Evolutionary conservation across 2,329 filamentous ascomycete genomes (phyloP), one percentile per base, ranked within the genome.

Genomic region (Neoascochyta sp.): DNA sequence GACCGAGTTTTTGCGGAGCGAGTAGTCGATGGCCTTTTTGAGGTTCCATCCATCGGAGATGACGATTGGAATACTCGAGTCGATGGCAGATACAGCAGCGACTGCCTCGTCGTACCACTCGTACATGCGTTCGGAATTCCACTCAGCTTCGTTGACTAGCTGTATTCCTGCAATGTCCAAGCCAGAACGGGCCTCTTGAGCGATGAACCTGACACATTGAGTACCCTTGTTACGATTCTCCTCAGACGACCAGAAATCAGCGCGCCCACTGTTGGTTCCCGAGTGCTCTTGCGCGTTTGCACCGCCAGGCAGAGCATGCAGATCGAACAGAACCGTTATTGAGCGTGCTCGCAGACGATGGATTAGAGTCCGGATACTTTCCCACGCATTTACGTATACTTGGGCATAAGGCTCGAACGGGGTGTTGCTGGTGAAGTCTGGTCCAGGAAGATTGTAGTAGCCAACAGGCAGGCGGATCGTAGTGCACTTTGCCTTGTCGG

Each of bases 391-490:
- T 29, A 54, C 45, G 45, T 80, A 80, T 7, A 79, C 66, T 16
- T 59, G 46, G 5, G 63, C 57, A 7, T 67, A 65, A 1, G 64
- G 57, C 12, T 70, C 66, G 52, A 79, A 80, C 1, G 70, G 66
- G 1, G 75, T 78, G 3, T 63, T 63, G 8, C 58, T 45, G 36
- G 70, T 73, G 45, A 71, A 78, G 1, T 62, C 50, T 1, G 68
- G 64, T 0, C 73, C 74, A 4, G 52, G 51, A 4, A 80, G 65
- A 4, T 70, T 73, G 48, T 71, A 80, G 53, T 76, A 78, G 3
- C 76, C 76, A 29, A 81, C 72, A 0, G 76, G 76, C 11, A 81
- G 52, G n/a, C 76, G 68, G 22, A 80, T 68, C 10, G 72, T 72
- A 4, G 73, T 79, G 43, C 74, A 75, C 29, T 68, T 70, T 2